Conservation (phyloP, 2,329 filamentous ascomycete genomes). For the Diaporthe ampelina region DNA sequence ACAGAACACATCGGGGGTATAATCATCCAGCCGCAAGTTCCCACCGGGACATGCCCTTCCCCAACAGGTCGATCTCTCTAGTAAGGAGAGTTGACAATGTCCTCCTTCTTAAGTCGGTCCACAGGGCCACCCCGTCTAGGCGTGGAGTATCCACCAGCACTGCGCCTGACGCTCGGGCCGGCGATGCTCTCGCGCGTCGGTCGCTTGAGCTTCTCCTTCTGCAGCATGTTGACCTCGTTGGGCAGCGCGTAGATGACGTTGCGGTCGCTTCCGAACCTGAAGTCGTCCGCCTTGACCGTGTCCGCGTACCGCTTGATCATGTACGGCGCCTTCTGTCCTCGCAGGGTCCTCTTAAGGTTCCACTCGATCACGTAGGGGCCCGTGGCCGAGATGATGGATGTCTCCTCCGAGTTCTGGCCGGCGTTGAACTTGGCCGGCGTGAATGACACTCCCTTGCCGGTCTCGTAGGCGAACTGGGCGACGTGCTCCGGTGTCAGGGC, state of each 20-base stretch:
- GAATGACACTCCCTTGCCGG: slow-evolving; percentile 86
- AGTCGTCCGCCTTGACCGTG: slow-evolving; percentile 97
- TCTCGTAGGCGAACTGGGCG: slow-evolving; percentile 97
- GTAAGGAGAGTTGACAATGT: slow-evolving; percentile 83
- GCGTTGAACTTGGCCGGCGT: slow-evolving; percentile 96
- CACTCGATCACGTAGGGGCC: slow-evolving; percentile 98
- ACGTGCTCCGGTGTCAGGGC: slow-evolving; percentile 92
- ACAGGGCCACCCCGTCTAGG: slow-evolving; percentile 35
- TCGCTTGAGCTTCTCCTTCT: slow-evolving; percentile 84
- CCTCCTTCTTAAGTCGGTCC: slow-evolving; percentile 75
- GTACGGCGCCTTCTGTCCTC: slow-evolving; percentile 87
- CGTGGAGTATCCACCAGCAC: slow-evolving; percentile 58
- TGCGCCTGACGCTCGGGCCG: slow-evolving; percentile 65
- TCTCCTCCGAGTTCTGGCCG: slow-evolving; percentile 84
- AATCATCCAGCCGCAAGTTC: neutral
- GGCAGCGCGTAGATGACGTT: slow-evolving; percentile 97
- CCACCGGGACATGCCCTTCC: neutral
- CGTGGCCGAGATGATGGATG: slow-evolving; percentile 95
- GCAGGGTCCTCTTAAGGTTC: slow-evolving; percentile 91
- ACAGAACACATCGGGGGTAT: neutral
- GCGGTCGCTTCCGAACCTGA: slow-evolving; percentile 97
- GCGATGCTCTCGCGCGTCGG: slow-evolving; percentile 96
- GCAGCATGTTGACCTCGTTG: slow-evolving; percentile 98
- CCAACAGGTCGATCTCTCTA: slow-evolving; percentile 49
- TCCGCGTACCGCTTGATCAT: slow-evolving; percentile 97